phyloP scores from a whole-genome alignment of 306 rosid species.

The Pterocarpus macrocarpus region DNA sequence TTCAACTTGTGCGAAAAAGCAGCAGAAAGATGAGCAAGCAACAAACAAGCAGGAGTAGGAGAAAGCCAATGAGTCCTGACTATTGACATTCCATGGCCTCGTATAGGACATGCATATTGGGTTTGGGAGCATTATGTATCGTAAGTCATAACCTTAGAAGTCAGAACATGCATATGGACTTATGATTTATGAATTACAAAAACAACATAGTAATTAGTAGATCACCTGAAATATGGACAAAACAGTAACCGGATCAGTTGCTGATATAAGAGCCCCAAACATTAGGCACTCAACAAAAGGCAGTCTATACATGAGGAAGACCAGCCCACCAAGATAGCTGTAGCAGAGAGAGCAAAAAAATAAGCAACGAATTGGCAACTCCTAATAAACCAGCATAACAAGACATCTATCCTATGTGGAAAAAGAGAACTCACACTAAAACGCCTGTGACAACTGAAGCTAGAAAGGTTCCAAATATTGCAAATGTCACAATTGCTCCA shows the following conservation, averaged over 20 bases:
- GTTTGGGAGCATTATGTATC: conserved; percentile 6
- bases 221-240: conserved; percentile 96
- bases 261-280: conserved; percentile 99
- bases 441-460: conserved; percentile 90
- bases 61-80: conserved; percentile 24
- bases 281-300: conserved; percentile 98
- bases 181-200: background rate
- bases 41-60: conserved; percentile 24
- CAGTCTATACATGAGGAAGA: conserved; percentile 85
- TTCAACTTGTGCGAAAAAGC: conserved; percentile 24
- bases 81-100: background rate
- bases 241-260: conserved; percentile 98
- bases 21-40: conserved; percentile 36
- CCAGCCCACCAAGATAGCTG: conserved; percentile 96
- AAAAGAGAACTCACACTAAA: conserved; percentile 74
- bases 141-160: conserved; percentile 2
- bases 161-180: conserved; percentile 21
- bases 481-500: conserved; percentile 98
- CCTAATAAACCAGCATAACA: conserved; percentile 35
- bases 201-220: background rate
- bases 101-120: conserved; percentile 31
- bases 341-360: conserved; percentile 46
- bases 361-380: background rate
- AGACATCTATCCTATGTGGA: background rate
- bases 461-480: conserved; percentile 88